Evolutionary conservation across 2,329 filamentous ascomycete species (phyloP).

Genomic region (Claviceps paspali): DNA sequence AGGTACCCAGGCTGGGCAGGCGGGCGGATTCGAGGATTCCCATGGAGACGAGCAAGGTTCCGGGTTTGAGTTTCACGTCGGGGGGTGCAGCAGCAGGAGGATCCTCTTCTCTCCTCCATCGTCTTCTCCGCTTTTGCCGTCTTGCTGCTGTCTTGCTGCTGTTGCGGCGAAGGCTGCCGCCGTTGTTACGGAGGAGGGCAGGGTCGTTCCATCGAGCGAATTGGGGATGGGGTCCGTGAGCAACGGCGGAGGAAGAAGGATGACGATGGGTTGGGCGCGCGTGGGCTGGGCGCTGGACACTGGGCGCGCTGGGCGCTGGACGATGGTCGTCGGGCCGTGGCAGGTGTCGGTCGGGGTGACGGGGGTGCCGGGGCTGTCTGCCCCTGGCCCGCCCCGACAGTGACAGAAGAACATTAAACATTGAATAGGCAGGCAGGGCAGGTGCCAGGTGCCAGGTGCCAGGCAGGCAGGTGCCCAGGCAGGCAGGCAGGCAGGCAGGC

Average conservation of each 20-base stretch:
- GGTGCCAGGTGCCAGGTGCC: too few relatives aligned
- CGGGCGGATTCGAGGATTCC: slow-evolving; percentile 4
- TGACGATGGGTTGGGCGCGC: not conserved
- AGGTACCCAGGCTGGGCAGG: slow-evolving; percentile 1
- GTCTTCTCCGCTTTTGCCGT: not conserved
- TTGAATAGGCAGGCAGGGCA: too few relatives aligned
- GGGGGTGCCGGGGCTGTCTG: too few relatives aligned
- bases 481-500: too few relatives aligned
- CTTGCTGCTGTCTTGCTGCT: not conserved
- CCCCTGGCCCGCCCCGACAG: too few relatives aligned
- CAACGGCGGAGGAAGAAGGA: not conserved
- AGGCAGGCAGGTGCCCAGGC: too few relatives aligned
- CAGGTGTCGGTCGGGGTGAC: too few relatives aligned
- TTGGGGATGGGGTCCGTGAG: not conserved
- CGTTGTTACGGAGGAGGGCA: not conserved
- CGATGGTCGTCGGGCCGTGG: not conserved
- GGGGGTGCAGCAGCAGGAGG: slow-evolving; percentile 2
- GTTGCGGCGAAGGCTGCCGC: not conserved
- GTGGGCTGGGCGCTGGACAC: not conserved
- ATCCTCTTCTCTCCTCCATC: not conserved
- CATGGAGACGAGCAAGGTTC: slow-evolving; percentile 7
- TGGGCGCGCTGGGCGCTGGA: not conserved
- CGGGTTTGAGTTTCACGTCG: slow-evolving; percentile 5
- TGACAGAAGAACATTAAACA: too few relatives aligned
- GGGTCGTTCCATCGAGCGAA: not conserved